Conservation (phyloP, 495 filamentous ascomycete genomes). For the Ramalina intermedia region DNA sequence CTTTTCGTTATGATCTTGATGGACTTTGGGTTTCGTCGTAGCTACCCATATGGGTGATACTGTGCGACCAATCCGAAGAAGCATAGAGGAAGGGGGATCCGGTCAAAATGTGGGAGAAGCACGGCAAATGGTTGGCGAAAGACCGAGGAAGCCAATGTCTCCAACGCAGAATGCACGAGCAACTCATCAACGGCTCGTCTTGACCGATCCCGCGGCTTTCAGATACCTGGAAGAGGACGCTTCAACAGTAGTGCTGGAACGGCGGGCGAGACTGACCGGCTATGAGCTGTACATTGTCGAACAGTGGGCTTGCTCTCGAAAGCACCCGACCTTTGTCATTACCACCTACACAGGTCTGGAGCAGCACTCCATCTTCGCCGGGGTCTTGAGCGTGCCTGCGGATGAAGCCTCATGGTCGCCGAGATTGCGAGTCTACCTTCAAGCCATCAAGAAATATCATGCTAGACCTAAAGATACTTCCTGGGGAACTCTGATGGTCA, state of each 20-base stretch:
- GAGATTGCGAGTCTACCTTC: conserved; percentile 68
- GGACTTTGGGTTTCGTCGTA: neutral
- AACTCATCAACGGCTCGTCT: conserved; percentile 41
- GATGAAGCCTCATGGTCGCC: conserved; percentile 73
- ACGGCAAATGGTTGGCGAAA: neutral
- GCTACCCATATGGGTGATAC: neutral
- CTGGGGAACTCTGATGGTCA: conserved; percentile 79
- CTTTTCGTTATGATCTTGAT: too few relatives aligned
- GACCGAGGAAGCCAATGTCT: neutral
- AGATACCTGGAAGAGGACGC: conserved; percentile 84
- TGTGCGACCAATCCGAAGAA: neutral
- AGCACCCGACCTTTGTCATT: conserved; percentile 82
- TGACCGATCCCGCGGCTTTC: conserved; percentile 62
- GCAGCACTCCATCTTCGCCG: conserved; percentile 58
- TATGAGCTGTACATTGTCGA: conserved; percentile 94
- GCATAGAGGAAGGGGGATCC: neutral
- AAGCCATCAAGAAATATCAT: conserved; percentile 68
- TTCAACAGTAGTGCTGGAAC: conserved; percentile 58
- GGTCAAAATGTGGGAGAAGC: too few relatives aligned
- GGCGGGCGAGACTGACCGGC: conserved; percentile 52
- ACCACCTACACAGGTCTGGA: conserved; percentile 85
- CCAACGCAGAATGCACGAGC: neutral
- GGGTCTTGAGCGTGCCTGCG: conserved; percentile 70
- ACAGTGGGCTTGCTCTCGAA: conserved; percentile 91
- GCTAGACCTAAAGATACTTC: conserved; percentile 69